Evolutionary conservation across 495 filamentous ascomycete genomes (phyloP).

Genomic region (Parathielavia appendiculata): DNA sequence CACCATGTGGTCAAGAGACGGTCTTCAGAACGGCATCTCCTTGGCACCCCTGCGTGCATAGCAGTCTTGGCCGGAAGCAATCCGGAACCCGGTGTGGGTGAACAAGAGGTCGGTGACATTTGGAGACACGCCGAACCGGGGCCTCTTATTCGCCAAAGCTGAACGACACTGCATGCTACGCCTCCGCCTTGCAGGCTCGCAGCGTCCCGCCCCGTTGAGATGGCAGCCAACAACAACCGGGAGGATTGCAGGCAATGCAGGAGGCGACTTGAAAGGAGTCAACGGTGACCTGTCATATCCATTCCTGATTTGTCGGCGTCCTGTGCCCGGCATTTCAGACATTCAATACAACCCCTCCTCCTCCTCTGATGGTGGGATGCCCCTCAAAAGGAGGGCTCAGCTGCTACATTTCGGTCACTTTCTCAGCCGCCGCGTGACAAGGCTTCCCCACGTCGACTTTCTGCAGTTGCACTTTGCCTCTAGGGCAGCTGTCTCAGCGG

Average conservation of each 20-base stretch:
- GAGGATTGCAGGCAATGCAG: not conserved
- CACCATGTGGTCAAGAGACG: not conserved
- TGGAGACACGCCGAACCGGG: slow-evolving; percentile 11
- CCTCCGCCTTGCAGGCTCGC: slow-evolving; percentile 1
- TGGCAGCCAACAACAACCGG: not conserved
- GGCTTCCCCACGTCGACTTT: slow-evolving; percentile 6
- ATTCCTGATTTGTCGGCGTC: not conserved
- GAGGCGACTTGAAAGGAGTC: not conserved
- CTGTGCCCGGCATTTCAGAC: slow-evolving; percentile 12
- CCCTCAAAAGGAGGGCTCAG: slow-evolving; percentile 23
- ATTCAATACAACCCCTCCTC: not conserved
- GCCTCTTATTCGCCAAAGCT: not conserved
- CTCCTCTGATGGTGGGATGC: slow-evolving; percentile 11
- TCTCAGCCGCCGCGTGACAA: slow-evolving; percentile 23
- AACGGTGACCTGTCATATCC: not conserved
- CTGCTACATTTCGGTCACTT: slow-evolving; percentile 27
- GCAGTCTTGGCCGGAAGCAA: slow-evolving; percentile 8
- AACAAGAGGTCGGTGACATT: slow-evolving; percentile 2
- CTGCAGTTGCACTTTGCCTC: slow-evolving; percentile 8
- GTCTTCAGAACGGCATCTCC: too few relatives aligned
- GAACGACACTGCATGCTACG: slow-evolving; percentile 3
- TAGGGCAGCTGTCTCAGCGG: slow-evolving; percentile 9
- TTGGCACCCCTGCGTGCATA: slow-evolving; percentile 8
- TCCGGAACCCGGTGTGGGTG: not conserved
- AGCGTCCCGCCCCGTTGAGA: slow-evolving; percentile 11